Evolutionary conservation across 2,329 filamentous ascomycete species (phyloP).

Genomic region (Hypomyces perniciosus): DNA sequence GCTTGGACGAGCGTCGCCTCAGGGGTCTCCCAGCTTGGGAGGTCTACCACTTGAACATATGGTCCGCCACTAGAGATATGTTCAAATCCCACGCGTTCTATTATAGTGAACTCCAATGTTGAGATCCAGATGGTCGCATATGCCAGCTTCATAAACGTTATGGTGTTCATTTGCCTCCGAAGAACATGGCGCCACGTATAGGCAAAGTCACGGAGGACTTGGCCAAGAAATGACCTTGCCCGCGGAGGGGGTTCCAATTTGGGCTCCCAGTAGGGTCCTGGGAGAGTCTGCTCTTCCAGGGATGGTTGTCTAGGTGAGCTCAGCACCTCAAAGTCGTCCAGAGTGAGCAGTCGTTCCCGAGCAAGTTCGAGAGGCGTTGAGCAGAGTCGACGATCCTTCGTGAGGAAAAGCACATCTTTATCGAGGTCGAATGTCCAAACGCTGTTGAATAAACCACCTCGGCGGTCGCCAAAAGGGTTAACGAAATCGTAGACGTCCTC

Average conservation of each 20-base stretch:
- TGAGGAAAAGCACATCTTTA: constrained; percentile 13
- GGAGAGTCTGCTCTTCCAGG: background rate
- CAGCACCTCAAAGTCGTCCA: constrained; percentile 12
- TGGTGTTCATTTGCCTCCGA: constrained; percentile 12
- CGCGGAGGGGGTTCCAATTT: background rate
- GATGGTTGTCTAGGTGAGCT: background rate
- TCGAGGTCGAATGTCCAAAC: constrained; percentile 17
- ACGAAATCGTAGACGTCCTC: constrained; percentile 15
- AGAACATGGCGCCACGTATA: constrained; percentile 19
- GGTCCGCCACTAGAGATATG: constrained; percentile 9
- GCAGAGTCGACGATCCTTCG: constrained; percentile 11
- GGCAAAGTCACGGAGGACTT: constrained; percentile 15
- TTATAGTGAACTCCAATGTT: constrained; percentile 12
- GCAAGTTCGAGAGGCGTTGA: constrained; percentile 11
- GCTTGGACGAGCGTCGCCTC: constrained; percentile 8
- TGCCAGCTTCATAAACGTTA: constrained; percentile 15
- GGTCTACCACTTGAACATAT: constrained; percentile 14
- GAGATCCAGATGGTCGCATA: constrained; percentile 17
- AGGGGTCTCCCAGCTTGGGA: constrained; percentile 16
- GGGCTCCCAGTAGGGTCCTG: constrained; percentile 15
- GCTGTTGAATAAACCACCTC: constrained; percentile 13
- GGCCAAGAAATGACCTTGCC: constrained; percentile 13
- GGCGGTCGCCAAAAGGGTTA: constrained; percentile 18
- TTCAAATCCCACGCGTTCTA: constrained; percentile 13
- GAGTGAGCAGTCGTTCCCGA: constrained; percentile 9